phyloP scores from a whole-genome alignment of 352 stramenopile genomes.

The Saprolegnia diclina region DNA sequence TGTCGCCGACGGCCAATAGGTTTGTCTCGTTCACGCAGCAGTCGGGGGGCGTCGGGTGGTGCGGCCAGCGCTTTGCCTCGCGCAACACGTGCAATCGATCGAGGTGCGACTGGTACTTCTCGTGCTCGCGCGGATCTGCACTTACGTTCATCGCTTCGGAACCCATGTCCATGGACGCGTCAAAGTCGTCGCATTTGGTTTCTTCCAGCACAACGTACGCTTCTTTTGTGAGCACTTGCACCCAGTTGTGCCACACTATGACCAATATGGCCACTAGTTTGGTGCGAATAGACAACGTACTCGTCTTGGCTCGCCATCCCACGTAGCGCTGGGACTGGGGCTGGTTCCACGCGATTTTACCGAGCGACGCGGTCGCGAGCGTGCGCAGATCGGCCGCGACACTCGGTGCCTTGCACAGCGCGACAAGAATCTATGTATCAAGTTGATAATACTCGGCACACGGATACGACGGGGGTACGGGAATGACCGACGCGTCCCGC shows the following conservation, averaged over 20 bases:
- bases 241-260: conserved; percentile 48
- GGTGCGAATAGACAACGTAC: conserved; percentile 6
- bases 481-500: conserved; percentile 53
- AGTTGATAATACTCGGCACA: not conserved
- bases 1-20: conserved; percentile 13
- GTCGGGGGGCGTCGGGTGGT: conserved; percentile 41
- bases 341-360: conserved; percentile 59
- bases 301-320: conserved; percentile 59
- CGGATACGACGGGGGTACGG: not conserved
- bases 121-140: conserved; percentile 43
- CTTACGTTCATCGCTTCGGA: conserved; percentile 49
- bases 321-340: conserved; percentile 49
- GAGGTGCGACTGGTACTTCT: conserved; percentile 20
- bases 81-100: conserved; percentile 10
- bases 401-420: conserved; percentile 37
- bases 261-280: not conserved
- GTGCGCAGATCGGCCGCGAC: conserved; percentile 35
- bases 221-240: conserved; percentile 34
- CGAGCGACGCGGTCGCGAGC: conserved; percentile 49
- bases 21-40: conserved; percentile 37
- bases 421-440: conserved; percentile 39
- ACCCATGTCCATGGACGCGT: conserved; percentile 42
- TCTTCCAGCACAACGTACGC: conserved; percentile 35
- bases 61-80: conserved; percentile 34
- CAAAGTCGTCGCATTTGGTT: conserved; percentile 36